Evolutionary conservation across 2,329 filamentous ascomycete genomes (phyloP).

Genomic region (Neoarthrinium moseri): DNA sequence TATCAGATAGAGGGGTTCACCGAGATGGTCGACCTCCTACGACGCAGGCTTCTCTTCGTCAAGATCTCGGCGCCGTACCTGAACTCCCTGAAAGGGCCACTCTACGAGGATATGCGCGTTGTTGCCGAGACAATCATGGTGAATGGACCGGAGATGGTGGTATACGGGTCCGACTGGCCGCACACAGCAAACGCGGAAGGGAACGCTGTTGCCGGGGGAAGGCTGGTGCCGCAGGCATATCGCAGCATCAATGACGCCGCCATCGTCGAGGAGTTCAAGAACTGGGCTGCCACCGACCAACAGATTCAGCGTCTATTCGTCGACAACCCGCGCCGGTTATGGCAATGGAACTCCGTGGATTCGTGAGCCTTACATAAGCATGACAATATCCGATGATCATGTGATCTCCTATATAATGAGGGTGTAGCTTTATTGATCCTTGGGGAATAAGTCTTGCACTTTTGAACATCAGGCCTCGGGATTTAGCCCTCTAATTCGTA

Average conservation of each 20-base stretch:
- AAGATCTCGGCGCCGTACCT: conserved; percentile 1
- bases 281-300: background rate
- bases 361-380: background rate
- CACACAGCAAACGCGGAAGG: background rate
- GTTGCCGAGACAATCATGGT: conserved; percentile 1
- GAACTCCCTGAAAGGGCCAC: background rate
- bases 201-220: background rate
- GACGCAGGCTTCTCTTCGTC: background rate
- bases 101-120: background rate
- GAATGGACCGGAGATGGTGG: background rate
- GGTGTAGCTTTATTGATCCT: too few species aligned
- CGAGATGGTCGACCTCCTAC: background rate
- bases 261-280: background rate
- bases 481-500: too few species aligned
- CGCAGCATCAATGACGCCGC: background rate
- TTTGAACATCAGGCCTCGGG: too few species aligned
- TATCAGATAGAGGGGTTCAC: background rate
- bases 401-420: too few species aligned
- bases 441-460: too few species aligned
- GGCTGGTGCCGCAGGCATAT: background rate
- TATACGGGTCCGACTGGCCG: background rate
- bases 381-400: too few species aligned
- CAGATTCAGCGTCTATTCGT: conserved; percentile 1
- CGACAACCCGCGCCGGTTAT: background rate
- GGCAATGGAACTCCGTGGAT: background rate